Base-by-base conservation (phyloP, 768 basidiomycete species). In the Guyanaporus albipodus region DNA sequence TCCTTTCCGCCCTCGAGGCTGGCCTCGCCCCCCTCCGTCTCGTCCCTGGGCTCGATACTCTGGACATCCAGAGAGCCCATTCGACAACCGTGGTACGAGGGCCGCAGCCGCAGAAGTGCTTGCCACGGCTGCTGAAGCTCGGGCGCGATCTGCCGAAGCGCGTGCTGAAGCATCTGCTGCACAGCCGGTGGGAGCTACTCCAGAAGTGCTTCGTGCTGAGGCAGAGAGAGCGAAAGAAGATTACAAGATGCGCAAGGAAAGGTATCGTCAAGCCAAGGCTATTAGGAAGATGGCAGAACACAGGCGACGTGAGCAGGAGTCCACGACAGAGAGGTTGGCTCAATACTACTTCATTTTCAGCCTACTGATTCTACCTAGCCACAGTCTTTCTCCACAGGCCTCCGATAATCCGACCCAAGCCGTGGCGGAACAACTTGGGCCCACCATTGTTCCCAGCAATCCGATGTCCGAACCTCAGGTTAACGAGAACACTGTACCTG, bases 181-280 rank as follows among this genome's bases (percentile, higher is more conserved):
- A 17, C 51, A 40, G n/a, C 35, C 40, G 2, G 6, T 34, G 5
- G 53, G 49, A 18, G 22, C 6, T 15, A 45, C 60, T 2, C 44
- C 62, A n/a, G 58, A 58, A 45, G 56, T 63, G 15, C 57, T 70
- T 32, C 58, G 63, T 24, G 58, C 52, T 23, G 71, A 77, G 24
- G 75, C 88, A 4, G 80, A 87, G 56, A 76, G 69, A 17, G 85
- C 87, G 1, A 90, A 87, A 55, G 71, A 70, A 22, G 66, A 67
- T 19, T 90, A 90, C 63, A 85, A 79, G 64, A 73, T 71, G 2
- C 77, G 82, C 64, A 90, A 90, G 58, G 85, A 86, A 55, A 71
- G 70, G 19, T 87, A 87, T 55, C 76, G 85, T 23, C 67, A 68
- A 53, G 78, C 82, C 42, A 74, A 79, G 42, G 78, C 80, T 38